Conservation (phyloP, 306 rosid genomes). For the cucumber (Cucumis sativus) region DNA sequence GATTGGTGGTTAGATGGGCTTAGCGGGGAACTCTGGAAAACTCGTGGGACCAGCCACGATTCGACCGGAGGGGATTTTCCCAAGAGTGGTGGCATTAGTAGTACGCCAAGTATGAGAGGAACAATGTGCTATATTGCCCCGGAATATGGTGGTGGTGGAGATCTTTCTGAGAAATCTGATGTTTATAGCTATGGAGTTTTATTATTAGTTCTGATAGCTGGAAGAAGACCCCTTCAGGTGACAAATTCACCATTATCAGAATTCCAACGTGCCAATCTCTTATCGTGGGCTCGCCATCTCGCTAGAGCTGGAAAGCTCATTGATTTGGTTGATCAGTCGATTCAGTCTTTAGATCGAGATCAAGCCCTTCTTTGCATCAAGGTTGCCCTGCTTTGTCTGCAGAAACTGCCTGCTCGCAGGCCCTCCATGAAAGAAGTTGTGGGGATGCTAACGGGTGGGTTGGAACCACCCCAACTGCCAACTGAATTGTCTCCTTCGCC, state of each 20-base stretch:
- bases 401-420: slow-evolving; percentile 58
- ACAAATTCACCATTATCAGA: slow-evolving; percentile 68
- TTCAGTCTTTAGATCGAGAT: slow-evolving; percentile 42
- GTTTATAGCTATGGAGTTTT: slow-evolving; percentile 84
- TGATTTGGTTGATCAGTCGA: slow-evolving; percentile 67
- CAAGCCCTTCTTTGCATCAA: slow-evolving; percentile 76
- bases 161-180: slow-evolving; percentile 78
- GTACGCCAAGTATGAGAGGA: slow-evolving; percentile 96
- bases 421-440: slow-evolving; percentile 83
- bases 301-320: slow-evolving; percentile 74
- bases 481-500: slow-evolving; percentile 63
- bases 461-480: slow-evolving; percentile 62
- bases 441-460: slow-evolving; percentile 60
- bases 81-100: slow-evolving; percentile 78
- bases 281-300: slow-evolving; percentile 86
- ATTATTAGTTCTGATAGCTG: slow-evolving; percentile 67
- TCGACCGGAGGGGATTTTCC: slow-evolving; percentile 56
- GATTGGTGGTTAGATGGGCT: slow-evolving; percentile 90
- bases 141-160: slow-evolving; percentile 65
- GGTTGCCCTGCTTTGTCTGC: slow-evolving; percentile 74
- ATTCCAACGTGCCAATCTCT: slow-evolving; percentile 71
- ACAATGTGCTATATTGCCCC: slow-evolving; percentile 93
- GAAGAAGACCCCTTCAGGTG: slow-evolving; percentile 89
- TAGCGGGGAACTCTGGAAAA: slow-evolving; percentile 49
- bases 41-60: slow-evolving; percentile 47